Base-by-base conservation (phyloP, 345 rosid genomes). In the Anastatica hierochuntica region DNA sequence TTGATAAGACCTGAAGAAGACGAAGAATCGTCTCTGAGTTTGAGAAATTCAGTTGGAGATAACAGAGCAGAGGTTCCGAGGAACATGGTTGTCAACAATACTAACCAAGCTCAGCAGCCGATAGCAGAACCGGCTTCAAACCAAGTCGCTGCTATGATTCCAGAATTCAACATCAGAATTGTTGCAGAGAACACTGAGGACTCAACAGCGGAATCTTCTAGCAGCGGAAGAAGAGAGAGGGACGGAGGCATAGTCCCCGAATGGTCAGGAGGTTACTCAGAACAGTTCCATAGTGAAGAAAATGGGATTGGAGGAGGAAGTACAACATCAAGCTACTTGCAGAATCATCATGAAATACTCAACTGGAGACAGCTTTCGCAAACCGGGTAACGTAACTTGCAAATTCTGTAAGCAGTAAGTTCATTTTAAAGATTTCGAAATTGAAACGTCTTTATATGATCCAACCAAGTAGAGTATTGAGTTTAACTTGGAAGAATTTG, bases 171-270 rank as follows among this genome's bases (percentile, higher is more conserved):
- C 57, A 33, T 72, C 49, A 47, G 72, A 29, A 52, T 69, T 51
- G 88, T 57, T 65, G 54, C 71, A 30, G 75, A 56, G 54, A 72
- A 54, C 60, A 78, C 78, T 13, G 98, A 87, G 67, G 96, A 92
- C 62, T 87, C 95, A 19, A 81, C 95, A 4, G 89, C 90, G 27
- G 96, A 92, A 70, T 92, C 98, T 17, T 87, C 96, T 0, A 84
- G 82, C 64, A 74, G 77, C 43, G 68, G 64, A 56, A 69, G 90
- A 72, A 85, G 96, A 72, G 95, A 79, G 65, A 74, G 98, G 66
- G 92, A 84, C n/a, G 94, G 98, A 59, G 90, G 83, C 27, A 72
- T 83, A 10, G 95, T 92, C 60, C 98, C 98, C 1, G 95, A 84
- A 43, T 92, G 98, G 98, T 83, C 96, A 38, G 94, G 88, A 12